Evolutionary conservation across 345 rosid species (phyloP), one percentile per base, ranked within the genome.

Genomic region (Eucalyptus marginata): DNA sequence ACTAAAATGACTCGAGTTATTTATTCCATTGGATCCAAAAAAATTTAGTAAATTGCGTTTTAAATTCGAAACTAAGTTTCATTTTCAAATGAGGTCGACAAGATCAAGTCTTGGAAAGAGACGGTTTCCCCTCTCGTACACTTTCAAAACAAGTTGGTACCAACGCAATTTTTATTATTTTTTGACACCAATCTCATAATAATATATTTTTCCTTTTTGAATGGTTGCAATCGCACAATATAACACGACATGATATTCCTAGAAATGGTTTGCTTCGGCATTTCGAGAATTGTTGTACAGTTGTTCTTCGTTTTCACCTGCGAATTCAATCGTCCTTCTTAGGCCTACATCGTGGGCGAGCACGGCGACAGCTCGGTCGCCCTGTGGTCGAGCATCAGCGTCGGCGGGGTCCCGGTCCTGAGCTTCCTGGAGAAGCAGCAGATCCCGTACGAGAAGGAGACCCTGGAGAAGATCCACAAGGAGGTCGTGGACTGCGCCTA

Each of bases 341-440:
- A 97, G 99, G 99, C 97, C 24, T 96, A 86, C 90, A 96, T 97
- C 1, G 94, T 97, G 22, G 99, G 99, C 27, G 99, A 97, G 91
- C 99, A 96, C 88, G 99, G 99, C 25, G 99, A 97, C 91, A 97
- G 97, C 90, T 97, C 99, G 3, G 99, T 97, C 88, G 99, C 99
- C 10, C 87, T 97, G 33, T 97, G 99, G 99, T 97, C 99, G 9
- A 95, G 98, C 93, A 97, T 96, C 86, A 96, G 98, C 62, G 94
- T 97, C 0, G 99, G 99, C 14, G 99, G 99, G 20, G 97, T 97
- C 76, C 99, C 99, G 36, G 93, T 97, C 29, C 18, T 96, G 80
- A 96, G 94, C 91, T 96, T 96, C 92, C 89, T 97, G 8, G 92
- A 97, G 89, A 94, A 94, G 58, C 93, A 97, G 7, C 95, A 94